Percentiles rank a stretch among this genome's conserved stretches.
Evolutionary conservation across 179 eudicot genomes (phyloP).

Genomic region (Heliamphora pulchella): DNA sequence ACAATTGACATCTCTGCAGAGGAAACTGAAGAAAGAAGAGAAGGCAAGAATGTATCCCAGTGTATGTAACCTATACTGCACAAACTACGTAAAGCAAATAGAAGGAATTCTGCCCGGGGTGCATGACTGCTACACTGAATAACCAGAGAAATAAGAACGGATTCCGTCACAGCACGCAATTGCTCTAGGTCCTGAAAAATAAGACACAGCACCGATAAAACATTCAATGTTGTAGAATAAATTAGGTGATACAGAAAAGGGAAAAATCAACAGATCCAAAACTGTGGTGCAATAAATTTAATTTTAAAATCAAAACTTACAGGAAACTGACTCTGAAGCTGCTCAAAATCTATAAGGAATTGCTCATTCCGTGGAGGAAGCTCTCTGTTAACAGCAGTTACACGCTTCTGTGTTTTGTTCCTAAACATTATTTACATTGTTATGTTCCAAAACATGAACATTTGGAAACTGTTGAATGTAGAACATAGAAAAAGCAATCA

Average conservation of each 20-base stretch:
- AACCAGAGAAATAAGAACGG: slow-evolving; percentile 79
- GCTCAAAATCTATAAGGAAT: slow-evolving; percentile 79
- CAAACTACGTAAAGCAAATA: slow-evolving; percentile 76
- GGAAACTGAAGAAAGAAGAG: slow-evolving; percentile 78
- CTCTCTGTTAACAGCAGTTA: slow-evolving; percentile 72
- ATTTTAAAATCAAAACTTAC: slow-evolving; percentile 38
- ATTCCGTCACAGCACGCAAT: slow-evolving; percentile 64
- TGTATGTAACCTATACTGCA: slow-evolving; percentile 59
- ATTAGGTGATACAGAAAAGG: neutral
- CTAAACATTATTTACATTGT: slow-evolving; percentile 31
- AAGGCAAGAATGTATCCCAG: slow-evolving; percentile 81
- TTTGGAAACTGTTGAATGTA: neutral
- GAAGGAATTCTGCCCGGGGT: slow-evolving; percentile 83
- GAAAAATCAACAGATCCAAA: neutral
- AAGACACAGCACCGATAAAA: slow-evolving; percentile 9
- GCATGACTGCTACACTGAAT: slow-evolving; percentile 81
- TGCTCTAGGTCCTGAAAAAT: slow-evolving; percentile 81
- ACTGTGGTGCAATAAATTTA: neutral
- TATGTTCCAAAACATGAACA: slow-evolving; percentile 2
- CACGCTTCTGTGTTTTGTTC: slow-evolving; percentile 90
- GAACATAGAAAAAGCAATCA: neutral
- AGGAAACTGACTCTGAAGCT: slow-evolving; percentile 65
- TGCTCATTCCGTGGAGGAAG: slow-evolving; percentile 89
- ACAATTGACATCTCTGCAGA: slow-evolving; percentile 60
- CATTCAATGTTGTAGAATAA: neutral